phyloP scores from a whole-genome alignment of 768 basidiomycete genomes.

The Sporobolomyces pararoseus region DNA sequence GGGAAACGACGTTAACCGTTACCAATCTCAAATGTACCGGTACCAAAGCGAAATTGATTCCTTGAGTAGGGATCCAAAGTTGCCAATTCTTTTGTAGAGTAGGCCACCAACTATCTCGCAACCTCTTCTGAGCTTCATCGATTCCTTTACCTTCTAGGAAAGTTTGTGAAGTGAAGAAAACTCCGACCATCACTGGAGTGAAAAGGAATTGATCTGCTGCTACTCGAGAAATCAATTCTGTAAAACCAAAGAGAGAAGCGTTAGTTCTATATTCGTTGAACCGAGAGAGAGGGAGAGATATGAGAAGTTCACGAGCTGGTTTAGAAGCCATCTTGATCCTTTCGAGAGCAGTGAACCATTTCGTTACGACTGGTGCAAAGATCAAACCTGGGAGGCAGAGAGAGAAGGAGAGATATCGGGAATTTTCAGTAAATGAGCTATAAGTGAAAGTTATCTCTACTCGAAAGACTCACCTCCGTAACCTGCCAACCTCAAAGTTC shows the following conservation, averaged over 20 bases:
- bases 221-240: conserved; percentile 53
- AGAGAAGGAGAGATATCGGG: no score
- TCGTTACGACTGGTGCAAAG: conserved; percentile 76
- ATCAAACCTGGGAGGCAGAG: conserved; percentile 65
- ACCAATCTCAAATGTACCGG: conserved; percentile 74
- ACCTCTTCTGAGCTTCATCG: conserved; percentile 56
- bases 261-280: no score
- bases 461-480: conserved; percentile 27
- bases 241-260: neutral
- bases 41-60: conserved; percentile 72
- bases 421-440: no score
- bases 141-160: conserved; percentile 69
- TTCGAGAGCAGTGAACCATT: conserved; percentile 73
- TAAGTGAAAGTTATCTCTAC: no score
- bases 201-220: conserved; percentile 75
- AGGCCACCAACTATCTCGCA: conserved; percentile 63
- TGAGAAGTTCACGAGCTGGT: conserved; percentile 8
- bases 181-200: conserved; percentile 62
- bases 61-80: conserved; percentile 48
- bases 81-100: conserved; percentile 54
- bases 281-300: neutral
- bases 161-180: conserved; percentile 73
- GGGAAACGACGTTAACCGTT: conserved; percentile 68
- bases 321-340: conserved; percentile 59
- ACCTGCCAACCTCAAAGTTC: conserved; percentile 18